Conservation (phyloP, 2,329 filamentous ascomycete species). For the Herpotrichia juniperi region DNA sequence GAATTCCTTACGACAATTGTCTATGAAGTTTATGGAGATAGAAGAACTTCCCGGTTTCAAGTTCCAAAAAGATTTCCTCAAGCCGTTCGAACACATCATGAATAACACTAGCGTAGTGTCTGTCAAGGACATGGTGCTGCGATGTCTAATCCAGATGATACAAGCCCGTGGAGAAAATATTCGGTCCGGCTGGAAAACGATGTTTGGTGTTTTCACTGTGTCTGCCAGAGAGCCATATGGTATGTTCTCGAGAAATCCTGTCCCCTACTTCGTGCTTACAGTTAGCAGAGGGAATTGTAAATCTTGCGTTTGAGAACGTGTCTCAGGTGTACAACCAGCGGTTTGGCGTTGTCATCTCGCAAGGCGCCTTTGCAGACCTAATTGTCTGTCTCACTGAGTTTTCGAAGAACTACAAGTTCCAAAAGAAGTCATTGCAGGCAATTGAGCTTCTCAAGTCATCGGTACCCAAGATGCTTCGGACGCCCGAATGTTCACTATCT, state of each 20-base stretch:
- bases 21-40: constrained; percentile 98
- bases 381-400: constrained; percentile 98
- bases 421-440: constrained; percentile 96
- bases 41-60: constrained; percentile 98
- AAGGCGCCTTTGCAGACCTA: constrained; percentile 94
- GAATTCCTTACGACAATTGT: constrained; percentile 91
- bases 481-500: constrained; percentile 91
- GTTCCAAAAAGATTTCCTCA: constrained; percentile 99
- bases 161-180: constrained; percentile 97
- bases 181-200: constrained; percentile 96
- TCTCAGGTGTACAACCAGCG: constrained; percentile 93
- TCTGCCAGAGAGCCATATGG: constrained; percentile 87
- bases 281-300: constrained; percentile 84
- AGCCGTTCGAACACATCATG: constrained; percentile 97
- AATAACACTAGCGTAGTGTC: constrained; percentile 88
- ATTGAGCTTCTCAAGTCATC: constrained; percentile 94
- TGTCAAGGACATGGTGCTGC: constrained; percentile 96
- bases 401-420: constrained; percentile 97
- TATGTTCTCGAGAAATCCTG: constrained; percentile 40
- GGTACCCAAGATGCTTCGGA: constrained; percentile 92
- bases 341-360: constrained; percentile 94
- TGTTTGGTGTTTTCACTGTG: constrained; percentile 98
- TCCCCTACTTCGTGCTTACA: constrained; percentile 17
- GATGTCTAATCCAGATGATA: constrained; percentile 98
- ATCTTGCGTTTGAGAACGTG: constrained; percentile 95